phyloP scores from a whole-genome alignment of 176 grass and related monocot genomes.

The Thinopyrum elongatum region DNA sequence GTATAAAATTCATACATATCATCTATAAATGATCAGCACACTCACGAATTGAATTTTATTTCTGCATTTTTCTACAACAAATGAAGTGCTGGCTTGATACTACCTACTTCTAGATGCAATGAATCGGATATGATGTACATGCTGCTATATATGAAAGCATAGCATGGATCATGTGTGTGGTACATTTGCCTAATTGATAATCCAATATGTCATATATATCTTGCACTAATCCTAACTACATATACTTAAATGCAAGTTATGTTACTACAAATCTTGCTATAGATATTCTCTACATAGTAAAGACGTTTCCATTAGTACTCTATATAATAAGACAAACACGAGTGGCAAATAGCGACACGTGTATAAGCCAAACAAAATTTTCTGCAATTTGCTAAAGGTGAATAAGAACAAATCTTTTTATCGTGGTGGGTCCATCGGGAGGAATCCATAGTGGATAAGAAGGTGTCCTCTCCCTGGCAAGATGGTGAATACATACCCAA shows the following conservation, averaged over 20 bases:
- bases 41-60: neutral
- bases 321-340: too few relatives aligned
- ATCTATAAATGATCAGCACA: too few relatives aligned
- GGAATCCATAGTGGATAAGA: conserved; percentile 60
- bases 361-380: neutral
- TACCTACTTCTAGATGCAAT: neutral
- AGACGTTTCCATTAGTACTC: neutral
- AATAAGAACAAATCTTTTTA: neutral
- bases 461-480: conserved; percentile 23
- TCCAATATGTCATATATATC: neutral
- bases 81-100: neutral
- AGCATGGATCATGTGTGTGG: neutral
- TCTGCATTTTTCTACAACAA: neutral
- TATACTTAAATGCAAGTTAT: neutral
- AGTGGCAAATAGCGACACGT: neutral
- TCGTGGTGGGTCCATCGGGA: conserved; percentile 18
- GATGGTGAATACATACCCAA: conserved; percentile 28
- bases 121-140: neutral
- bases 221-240: neutral
- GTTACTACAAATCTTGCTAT: neutral
- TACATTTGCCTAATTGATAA: neutral
- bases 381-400: neutral
- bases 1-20: too few relatives aligned
- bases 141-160: neutral
- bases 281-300: neutral